Conservation (phyloP, 441 rosid genomes). For the Dalechampia spathulata region DNA sequence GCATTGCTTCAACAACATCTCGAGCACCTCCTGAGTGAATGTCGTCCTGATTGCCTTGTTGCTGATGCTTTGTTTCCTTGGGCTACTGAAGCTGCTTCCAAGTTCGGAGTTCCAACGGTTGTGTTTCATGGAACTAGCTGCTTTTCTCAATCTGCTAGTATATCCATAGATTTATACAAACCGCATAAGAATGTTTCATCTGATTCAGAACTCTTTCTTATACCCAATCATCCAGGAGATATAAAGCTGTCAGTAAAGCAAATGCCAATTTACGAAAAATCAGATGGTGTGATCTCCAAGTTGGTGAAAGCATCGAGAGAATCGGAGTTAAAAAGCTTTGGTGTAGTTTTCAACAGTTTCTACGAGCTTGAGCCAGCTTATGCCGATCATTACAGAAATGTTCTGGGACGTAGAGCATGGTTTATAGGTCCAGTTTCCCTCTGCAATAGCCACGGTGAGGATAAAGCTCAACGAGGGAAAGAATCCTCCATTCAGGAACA, state of each 20-base stretch:
- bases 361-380: slow-evolving; percentile 46
- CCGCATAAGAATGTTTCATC: slow-evolving; percentile 40
- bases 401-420: slow-evolving; percentile 29
- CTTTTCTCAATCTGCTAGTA: slow-evolving; percentile 29
- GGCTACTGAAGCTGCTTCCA: slow-evolving; percentile 36
- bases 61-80: slow-evolving; percentile 55
- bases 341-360: slow-evolving; percentile 46
- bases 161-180: slow-evolving; percentile 19
- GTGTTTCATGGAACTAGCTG: slow-evolving; percentile 39
- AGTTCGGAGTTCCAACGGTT: slow-evolving; percentile 40
- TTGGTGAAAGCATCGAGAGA: neutral
- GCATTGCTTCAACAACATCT: slow-evolving; percentile 31
- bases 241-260: slow-evolving; percentile 28
- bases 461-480: slow-evolving; percentile 24
- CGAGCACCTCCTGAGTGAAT: slow-evolving; percentile 30
- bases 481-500: slow-evolving; percentile 13
- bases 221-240: slow-evolving; percentile 39
- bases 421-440: slow-evolving; percentile 39
- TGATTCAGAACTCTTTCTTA: slow-evolving; percentile 35
- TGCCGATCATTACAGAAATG: slow-evolving; percentile 32
- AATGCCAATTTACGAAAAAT: slow-evolving; percentile 10
- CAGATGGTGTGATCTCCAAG: slow-evolving; percentile 3
- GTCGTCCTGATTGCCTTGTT: slow-evolving; percentile 37
- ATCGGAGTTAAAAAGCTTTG: slow-evolving; percentile 19
- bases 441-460: slow-evolving; percentile 18